Evolutionary conservation across 2,329 filamentous ascomycete genomes (phyloP).

Genomic region (Aspergillus sergii): DNA sequence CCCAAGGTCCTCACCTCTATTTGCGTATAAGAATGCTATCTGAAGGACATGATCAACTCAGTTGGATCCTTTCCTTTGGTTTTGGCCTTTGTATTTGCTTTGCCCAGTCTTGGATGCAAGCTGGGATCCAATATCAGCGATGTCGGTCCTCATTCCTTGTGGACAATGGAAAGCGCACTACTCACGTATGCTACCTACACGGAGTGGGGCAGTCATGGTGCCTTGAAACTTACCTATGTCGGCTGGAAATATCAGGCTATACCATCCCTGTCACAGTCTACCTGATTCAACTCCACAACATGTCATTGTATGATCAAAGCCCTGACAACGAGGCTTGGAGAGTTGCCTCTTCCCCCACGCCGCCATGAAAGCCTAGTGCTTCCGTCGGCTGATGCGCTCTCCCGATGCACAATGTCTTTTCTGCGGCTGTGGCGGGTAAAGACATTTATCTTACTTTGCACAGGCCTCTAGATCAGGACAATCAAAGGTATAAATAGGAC

Average conservation of each 20-base stretch:
- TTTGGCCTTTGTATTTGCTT: background rate
- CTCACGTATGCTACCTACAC: background rate
- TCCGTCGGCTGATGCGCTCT: background rate
- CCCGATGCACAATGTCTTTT: background rate
- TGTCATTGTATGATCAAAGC: too few relatives aligned
- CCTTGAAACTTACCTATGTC: background rate
- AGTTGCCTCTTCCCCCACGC: background rate
- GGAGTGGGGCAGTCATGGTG: background rate
- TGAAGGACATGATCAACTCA: background rate
- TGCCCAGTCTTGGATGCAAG: too few relatives aligned
- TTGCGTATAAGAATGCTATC: background rate
- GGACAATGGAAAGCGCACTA: background rate
- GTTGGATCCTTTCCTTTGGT: background rate
- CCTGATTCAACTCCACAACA: background rate
- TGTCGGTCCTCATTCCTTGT: background rate
- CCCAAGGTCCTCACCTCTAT: constrained; percentile 11
- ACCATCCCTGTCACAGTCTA: background rate
- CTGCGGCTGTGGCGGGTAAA: background rate
- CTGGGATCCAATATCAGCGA: background rate
- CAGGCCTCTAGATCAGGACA: background rate
- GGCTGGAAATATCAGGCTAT: background rate
- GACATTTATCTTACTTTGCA: background rate
- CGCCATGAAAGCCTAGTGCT: background rate
- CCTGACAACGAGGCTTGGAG: background rate
- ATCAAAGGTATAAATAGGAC: background rate